Evolutionary conservation across 192 early-diverging fungal genomes (phyloP), one percentile per base, ranked within the genome.

Genomic region (Backusella liffmaniae): DNA sequence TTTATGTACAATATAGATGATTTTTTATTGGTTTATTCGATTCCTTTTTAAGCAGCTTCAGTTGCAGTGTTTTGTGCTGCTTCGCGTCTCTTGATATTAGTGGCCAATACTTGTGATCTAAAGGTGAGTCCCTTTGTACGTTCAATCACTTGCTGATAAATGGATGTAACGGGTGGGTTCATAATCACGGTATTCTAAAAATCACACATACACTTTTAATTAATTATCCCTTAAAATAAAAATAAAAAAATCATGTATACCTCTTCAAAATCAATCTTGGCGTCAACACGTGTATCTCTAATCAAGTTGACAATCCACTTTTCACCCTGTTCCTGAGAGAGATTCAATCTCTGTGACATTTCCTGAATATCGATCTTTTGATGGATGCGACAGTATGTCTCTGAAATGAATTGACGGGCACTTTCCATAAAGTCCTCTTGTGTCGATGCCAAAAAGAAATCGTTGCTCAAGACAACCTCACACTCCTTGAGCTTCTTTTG

Each of bases 241-340:
- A 5, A 51, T 3, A 18, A 46, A 44, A 44, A 44, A 44, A 23
- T 59, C 23, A 26, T 18, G 34, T 23, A 67, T 74, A 92, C 91
- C 79, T 94, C 94, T 84, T 96, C 88, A 75, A 91, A 92, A 81
- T 99, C 96, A 78, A 99, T 93, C 90, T 99, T 99, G 79, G 96
- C 97, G 73, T 99, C 96, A 78, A 98, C 95, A 78, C 95, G 89
- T 23, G 96, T 96, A 76, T 97, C 94, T 46, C 96, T 91, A 82
- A 99, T 97, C 70, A 99, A 87, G 87, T 99, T 95, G 56, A 96
- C 96, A 70, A 99, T 96, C 96, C 96, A 98, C 84, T 97, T 97
- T 81, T 98, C 96, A 70, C 96, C 96, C 79, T 94, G 92, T 77
- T 95, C 95, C 80, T 92, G 89, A 80, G 86, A 88, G 88, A 98